phyloP scores from a whole-genome alignment of 805 yeast genomes.

The Kuraishia hungarica region DNA sequence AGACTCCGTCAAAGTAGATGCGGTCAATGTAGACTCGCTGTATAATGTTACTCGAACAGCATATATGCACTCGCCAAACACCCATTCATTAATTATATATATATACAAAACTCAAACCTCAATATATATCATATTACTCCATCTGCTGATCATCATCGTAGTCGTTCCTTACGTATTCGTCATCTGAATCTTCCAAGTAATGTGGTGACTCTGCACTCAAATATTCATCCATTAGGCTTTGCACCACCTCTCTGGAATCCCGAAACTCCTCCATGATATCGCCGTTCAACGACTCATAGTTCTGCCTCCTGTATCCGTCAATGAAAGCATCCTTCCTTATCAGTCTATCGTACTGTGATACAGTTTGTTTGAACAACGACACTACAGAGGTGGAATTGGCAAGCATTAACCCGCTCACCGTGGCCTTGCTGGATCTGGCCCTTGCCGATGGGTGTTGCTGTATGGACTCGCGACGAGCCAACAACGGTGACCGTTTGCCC shows the following conservation, averaged over 20 bases:
- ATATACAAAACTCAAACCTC: not conserved
- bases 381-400: conserved; percentile 76
- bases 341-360: conserved; percentile 72
- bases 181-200: not conserved
- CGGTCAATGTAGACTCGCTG: no score
- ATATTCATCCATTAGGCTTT: conserved; percentile 38
- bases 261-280: conserved; percentile 40
- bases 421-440: conserved; percentile 27
- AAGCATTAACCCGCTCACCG: conserved; percentile 71
- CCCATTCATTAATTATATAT: not conserved
- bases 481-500: conserved; percentile 64
- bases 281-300: conserved; percentile 32
- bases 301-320: conserved; percentile 56
- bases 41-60: no score
- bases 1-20: no score
- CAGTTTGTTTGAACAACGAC: conserved; percentile 53
- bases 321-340: conserved; percentile 78
- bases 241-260: conserved; percentile 40
- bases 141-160: not conserved
- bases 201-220: not conserved
- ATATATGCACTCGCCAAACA: no score
- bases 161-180: not conserved
- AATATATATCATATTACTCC: not conserved
- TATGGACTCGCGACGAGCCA: conserved; percentile 8
- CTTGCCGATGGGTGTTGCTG: conserved; percentile 9